phyloP scores from a whole-genome alignment of 345 rosid species.

The Sapria himalayana region DNA sequence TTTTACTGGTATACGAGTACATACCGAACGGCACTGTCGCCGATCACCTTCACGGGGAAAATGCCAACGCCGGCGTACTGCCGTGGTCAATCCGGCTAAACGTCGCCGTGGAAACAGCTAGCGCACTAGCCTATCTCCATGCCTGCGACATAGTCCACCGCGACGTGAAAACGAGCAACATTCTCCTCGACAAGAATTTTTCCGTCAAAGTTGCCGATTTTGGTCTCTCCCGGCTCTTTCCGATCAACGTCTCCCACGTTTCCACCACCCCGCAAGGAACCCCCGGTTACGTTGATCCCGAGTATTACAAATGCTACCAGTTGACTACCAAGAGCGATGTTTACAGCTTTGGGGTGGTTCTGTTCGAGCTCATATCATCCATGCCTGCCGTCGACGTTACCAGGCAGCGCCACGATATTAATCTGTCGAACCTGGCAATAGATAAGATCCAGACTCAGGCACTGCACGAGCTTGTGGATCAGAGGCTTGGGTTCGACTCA shows the following conservation, averaged over 20 bases:
- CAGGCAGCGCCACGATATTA: slow-evolving; percentile 62
- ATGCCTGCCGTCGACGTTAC: slow-evolving; percentile 78
- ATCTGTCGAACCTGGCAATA: slow-evolving; percentile 54
- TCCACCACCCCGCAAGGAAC: slow-evolving; percentile 95
- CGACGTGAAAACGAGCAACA: slow-evolving; percentile 76
- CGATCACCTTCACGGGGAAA: slow-evolving; percentile 58
- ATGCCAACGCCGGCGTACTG: slow-evolving; percentile 38
- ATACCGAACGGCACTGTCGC: slow-evolving; percentile 78
- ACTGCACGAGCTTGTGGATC: slow-evolving; percentile 54
- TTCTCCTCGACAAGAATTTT: slow-evolving; percentile 56
- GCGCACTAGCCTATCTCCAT: slow-evolving; percentile 61
- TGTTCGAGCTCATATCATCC: slow-evolving; percentile 53
- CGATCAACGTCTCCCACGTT: slow-evolving; percentile 42
- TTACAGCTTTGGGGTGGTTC: slow-evolving; percentile 51
- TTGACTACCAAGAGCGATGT: slow-evolving; percentile 79
- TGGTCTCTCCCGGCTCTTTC: slow-evolving; percentile 73
- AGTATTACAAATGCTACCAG: slow-evolving; percentile 70
- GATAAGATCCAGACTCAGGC: slow-evolving; percentile 43
- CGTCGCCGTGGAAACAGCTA: slow-evolving; percentile 72
- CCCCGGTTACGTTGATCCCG: slow-evolving; percentile 89
- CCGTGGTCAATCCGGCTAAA: slow-evolving; percentile 45
- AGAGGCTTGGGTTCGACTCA: slow-evolving; percentile 41
- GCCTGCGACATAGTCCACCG: slow-evolving; percentile 60
- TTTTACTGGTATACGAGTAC: slow-evolving; percentile 66
- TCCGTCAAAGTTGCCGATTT: slow-evolving; percentile 87